These are phyloP conservation scores for Xylariaceae sp. DNA, from an alignment of 2,329 filamentous ascomycete genomes.

Conservation along the genomic window DNA sequence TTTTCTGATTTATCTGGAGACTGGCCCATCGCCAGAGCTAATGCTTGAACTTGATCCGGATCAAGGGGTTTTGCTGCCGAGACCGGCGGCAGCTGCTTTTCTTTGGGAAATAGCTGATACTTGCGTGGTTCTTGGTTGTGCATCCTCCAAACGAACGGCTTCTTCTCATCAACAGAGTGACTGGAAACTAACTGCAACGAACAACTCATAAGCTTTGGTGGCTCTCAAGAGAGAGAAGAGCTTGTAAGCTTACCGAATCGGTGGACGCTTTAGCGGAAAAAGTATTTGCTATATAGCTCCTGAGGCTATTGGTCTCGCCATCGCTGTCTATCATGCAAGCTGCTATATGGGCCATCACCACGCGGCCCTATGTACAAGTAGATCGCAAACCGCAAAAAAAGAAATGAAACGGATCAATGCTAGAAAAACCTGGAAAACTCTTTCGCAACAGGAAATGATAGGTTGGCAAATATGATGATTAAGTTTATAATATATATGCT, in stretches of 20 bases:
- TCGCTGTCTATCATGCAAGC: constrained; percentile 61
- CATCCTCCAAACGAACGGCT: constrained; percentile 63
- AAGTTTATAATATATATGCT: constrained; percentile 44
- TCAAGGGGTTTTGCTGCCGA: constrained; percentile 55
- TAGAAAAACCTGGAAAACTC: constrained; percentile 40
- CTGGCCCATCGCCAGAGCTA: constrained; percentile 49
- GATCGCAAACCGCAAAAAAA: constrained; percentile 36
- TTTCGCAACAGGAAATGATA: constrained; percentile 39
- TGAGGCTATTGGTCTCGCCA: constrained; percentile 46
- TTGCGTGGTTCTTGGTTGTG: constrained; percentile 61
- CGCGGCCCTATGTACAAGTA: constrained; percentile 37
- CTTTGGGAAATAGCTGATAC: constrained; percentile 67
- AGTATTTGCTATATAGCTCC: constrained; percentile 59
- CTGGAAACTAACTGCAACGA: constrained; percentile 38
- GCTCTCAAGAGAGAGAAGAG: constrained; percentile 22
- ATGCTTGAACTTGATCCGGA: constrained; percentile 60
- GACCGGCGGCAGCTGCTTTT: constrained; percentile 53
- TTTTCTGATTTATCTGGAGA: constrained; percentile 52
- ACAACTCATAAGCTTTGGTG: constrained; percentile 38
- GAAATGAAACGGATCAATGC: constrained; percentile 39
- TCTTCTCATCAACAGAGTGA: constrained; percentile 53
- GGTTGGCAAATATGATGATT: constrained; percentile 36
- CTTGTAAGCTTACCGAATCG: constrained; percentile 51
- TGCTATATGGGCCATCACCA: constrained; percentile 67
- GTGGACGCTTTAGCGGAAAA: constrained; percentile 53